Conservation (phyloP, 2,329 filamentous ascomycete genomes). For the Claviceps sp. region DNA sequence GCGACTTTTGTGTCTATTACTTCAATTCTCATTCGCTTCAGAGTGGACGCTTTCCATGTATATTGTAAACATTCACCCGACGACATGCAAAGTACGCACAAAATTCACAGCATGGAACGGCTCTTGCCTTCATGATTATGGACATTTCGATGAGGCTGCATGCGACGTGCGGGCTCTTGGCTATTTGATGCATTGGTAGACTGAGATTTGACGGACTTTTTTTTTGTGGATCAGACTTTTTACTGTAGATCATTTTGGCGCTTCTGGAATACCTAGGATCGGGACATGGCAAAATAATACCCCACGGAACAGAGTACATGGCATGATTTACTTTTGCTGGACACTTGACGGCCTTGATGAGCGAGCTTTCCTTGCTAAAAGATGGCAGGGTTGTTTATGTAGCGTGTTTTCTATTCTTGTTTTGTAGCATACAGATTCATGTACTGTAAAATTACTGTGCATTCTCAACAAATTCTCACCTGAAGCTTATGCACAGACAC, state of each 20-base stretch:
- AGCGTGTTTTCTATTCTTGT: too few species aligned
- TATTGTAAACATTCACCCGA: background rate
- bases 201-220: background rate
- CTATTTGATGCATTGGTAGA: background rate
- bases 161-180: too few species aligned
- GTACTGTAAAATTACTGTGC: too few species aligned
- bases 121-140: too few species aligned
- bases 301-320: constrained; percentile 1
- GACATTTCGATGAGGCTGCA: too few species aligned
- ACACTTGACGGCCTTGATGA: background rate
- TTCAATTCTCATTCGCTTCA: background rate
- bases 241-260: constrained; percentile 3
- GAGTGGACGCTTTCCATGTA: background rate
- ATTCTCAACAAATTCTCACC: too few species aligned
- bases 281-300: constrained; percentile 4
- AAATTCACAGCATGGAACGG: background rate
- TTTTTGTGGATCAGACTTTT: background rate
- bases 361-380: too few species aligned
- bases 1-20: background rate
- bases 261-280: background rate
- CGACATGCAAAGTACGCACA: background rate
- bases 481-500: background rate
- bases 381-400: too few species aligned
- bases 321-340: constrained; percentile 1
- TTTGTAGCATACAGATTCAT: too few species aligned